Conservation (phyloP, 2,329 filamentous ascomycete species). For the Aspergillus novoparasiticus region DNA sequence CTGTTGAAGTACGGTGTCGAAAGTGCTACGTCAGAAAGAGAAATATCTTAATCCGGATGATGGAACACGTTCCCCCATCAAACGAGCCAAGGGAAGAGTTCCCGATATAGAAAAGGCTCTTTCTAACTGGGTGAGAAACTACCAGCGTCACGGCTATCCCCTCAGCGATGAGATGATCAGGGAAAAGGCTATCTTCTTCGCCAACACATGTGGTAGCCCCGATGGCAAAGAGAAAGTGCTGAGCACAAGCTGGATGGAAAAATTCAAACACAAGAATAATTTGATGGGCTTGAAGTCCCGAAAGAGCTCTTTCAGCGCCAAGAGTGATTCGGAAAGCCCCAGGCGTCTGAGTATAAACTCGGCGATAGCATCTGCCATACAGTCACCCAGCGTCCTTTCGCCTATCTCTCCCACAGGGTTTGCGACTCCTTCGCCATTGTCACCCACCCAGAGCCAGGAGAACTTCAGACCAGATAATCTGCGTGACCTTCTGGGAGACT, state of each 20-base stretch:
- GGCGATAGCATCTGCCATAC: constrained; percentile 57
- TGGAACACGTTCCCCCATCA: constrained; percentile 75
- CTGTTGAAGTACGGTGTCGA: constrained; percentile 84
- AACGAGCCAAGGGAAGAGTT: constrained; percentile 79
- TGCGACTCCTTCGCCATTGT: constrained; percentile 69
- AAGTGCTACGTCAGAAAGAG: constrained; percentile 91
- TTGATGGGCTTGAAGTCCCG: constrained; percentile 57
- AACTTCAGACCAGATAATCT: constrained; percentile 64
- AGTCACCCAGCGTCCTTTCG: constrained; percentile 69
- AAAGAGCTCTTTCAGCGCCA: constrained; percentile 51
- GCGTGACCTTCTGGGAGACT: constrained; percentile 62
- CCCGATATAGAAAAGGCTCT: constrained; percentile 92
- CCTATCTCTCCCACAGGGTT: constrained; percentile 71
- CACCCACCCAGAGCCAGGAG: constrained; percentile 70
- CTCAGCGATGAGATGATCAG: constrained; percentile 80
- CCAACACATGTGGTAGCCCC: constrained; percentile 69
- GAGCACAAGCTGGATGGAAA: constrained; percentile 82
- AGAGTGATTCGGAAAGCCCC: constrained; percentile 70
- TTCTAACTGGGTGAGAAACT: constrained; percentile 81
- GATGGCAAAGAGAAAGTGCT: constrained; percentile 73
- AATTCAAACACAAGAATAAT: constrained; percentile 90
- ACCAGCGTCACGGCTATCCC: constrained; percentile 72
- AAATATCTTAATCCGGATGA: constrained; percentile 86
- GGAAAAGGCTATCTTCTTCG: constrained; percentile 82
- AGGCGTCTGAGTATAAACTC: constrained; percentile 60